Evolutionary conservation across 345 rosid genomes (phyloP), one percentile per base, ranked within the genome.

Genomic region (Brassica rapa): DNA sequence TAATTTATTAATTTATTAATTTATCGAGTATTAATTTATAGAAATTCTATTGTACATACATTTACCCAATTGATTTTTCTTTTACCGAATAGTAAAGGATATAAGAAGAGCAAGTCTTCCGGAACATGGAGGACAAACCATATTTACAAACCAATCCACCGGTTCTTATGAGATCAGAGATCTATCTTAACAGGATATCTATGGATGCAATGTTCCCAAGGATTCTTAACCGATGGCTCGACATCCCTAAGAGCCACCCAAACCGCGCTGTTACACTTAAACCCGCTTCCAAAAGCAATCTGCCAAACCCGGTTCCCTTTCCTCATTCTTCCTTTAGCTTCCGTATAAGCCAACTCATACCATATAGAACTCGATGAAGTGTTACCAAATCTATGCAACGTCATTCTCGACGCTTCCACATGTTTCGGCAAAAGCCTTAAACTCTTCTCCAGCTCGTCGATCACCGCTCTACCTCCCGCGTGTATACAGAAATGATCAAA

Each of bases 401-500:
- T 87, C 98, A 93, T 93, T 25, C 98, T 79, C 3, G 98, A 93
- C 2, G 95, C 91, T 71, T 93, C 98, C 2, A 85, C 95, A 41
- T 91, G 92, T 27, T 46, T 32, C 0, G 92, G 89, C 6, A 79
- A 87, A 68, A 93, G 98, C 83, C 88, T 90, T 73, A 93, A 77
- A 62, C 88, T 93, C 88, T 89, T 93, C 88, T 93, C 93, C 7
- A 91, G 90, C 78, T 93, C 97, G 63, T 93, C 95, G 7, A 93
- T 91, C 84, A 93, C 95, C 0, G 91, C 94, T 78, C 98, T 84
- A 7, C 98, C 96, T 15, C 97, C 97, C 0, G 93, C 93, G 14
- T 90, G 98, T 5, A 93, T 93, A 77, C 98, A 93, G 88, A 91
- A 91, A 81, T 91, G 95, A 21, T 93, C 88, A 56, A 93, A 91